Evolutionary conservation across 805 yeast genomes (phyloP).

Genomic region (Barnettozyma wickerhamii): DNA sequence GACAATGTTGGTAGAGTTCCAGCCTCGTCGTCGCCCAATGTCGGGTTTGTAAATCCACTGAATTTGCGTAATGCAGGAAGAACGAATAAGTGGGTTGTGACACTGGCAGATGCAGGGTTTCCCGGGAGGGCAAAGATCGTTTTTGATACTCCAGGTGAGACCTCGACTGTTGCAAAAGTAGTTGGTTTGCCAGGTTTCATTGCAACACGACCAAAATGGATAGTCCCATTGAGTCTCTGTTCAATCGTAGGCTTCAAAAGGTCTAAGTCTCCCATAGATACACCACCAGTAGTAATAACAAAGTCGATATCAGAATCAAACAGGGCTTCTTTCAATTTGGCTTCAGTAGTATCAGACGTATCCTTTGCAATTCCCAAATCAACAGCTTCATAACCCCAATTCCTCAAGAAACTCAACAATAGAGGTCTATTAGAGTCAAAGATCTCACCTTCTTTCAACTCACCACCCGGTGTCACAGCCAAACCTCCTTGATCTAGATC

Average conservation of each 20-base stretch:
- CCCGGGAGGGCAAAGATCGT: constrained; percentile 50
- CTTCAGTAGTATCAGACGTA: constrained; percentile 25
- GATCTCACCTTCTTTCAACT: constrained; percentile 37
- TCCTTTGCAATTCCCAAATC: constrained; percentile 53
- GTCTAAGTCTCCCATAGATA: constrained; percentile 56
- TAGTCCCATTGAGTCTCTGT: constrained; percentile 34
- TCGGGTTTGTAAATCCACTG: constrained; percentile 27
- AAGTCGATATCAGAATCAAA: constrained; percentile 31
- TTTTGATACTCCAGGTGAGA: constrained; percentile 19
- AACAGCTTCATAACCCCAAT: constrained; percentile 33
- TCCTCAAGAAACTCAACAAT: constrained; percentile 32
- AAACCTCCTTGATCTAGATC: constrained; percentile 27
- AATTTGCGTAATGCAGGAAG: constrained; percentile 38
- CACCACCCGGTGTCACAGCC: background rate
- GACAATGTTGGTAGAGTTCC: constrained; percentile 26
- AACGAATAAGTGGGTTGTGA: constrained; percentile 44
- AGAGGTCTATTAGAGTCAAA: constrained; percentile 49
- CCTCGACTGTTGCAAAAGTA: constrained; percentile 43
- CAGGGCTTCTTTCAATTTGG: constrained; percentile 23
- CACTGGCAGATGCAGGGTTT: constrained; percentile 52
- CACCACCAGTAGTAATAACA: constrained; percentile 52
- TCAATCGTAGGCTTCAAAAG: constrained; percentile 46
- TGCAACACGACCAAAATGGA: constrained; percentile 52
- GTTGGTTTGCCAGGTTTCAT: constrained; percentile 61
- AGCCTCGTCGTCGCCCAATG: constrained; percentile 2